Base-by-base conservation (phyloP, 305 asterid genomes). In the Fraxinus nigra region DNA sequence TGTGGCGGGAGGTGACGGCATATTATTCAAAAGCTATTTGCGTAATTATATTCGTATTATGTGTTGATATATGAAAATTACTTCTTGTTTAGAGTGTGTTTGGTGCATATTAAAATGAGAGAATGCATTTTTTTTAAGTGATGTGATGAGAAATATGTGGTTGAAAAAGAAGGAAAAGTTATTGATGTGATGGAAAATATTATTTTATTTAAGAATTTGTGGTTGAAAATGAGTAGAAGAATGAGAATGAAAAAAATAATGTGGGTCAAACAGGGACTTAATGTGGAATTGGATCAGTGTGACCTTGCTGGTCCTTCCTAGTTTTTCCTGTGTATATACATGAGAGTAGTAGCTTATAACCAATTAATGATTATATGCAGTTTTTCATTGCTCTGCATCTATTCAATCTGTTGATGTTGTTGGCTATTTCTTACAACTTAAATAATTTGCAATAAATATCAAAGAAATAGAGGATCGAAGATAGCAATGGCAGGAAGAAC, bases 31-130 rank as follows among this genome's bases (percentile, higher is more conserved):
- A n/a, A n/a, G n/a, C n/a, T n/a, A 30, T 81, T 70, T 65, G 4
- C 51, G 72, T 76, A 80, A 79, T 82, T 72, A 67, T 79, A 37
- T 83, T 74, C 0, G 59, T 5, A n/a, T n/a, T 20, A 37, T 56
- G 24, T 46, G 56, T 54, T 56, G 28, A 67, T 67, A 16, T 30
- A 75, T 48, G 69, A 37, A 82, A 37, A 43, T 80, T 75, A 13
- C 77, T 82, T 46, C 56, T 79, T 65, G 22, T 51, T 78, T 65
- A 24, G 26, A 24, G 26, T 24, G 26, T 24, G 26, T 24, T 24
- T 24, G 26, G 26, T 24, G 26, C 26, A 24, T 24, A 24, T 24
- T 24, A 24, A 24, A 24, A 24, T 24, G 26, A 24, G 26, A 24
- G 26, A 24, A 24, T 24, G 26, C 26, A 24, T 24, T 24, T 24